Evolutionary conservation across 1,284 basidiomycete species (phyloP), one percentile per base, ranked within the genome.

Genomic region (Microbotryum silenes-acaulis): DNA sequence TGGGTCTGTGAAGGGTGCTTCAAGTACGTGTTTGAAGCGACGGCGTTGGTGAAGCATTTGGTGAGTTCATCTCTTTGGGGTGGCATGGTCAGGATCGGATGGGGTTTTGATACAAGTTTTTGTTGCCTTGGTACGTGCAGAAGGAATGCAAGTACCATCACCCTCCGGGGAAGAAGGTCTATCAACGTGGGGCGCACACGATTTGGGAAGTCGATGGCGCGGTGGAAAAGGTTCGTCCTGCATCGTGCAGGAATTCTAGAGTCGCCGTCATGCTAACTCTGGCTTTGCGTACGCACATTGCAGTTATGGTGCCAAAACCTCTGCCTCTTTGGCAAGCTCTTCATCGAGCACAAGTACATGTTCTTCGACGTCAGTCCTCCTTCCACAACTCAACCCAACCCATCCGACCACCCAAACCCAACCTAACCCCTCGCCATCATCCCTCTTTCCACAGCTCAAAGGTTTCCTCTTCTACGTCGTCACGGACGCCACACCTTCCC

Each of bases 201-300:
- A 94, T 98, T 54, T 97, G 91, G 89, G 91, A 97, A 76, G 86
- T 98, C 1, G 92, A 98, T 73, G 94, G 93, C 4, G 85, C 86
- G 2, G 79, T 81, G 61, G 82, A 88, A 61, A 92, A 92, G 78
- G 91, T 88, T 63, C 54, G 80, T 68, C 2, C 27, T 27, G 6
- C 27, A 5, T 27, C 27, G 27, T 27, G 6, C 27, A 27, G 27
- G 6, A 5, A 5, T 27, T 6, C 27, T 27, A 27, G 6, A 27
- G 27, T 27, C 27, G 27, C 6, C 27, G 27, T 0, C 27, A 27
- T 27, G 6, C 5, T 27, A 5, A 27, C 6, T 27, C 27, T 27
- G 27, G 6, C 27, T 27, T 27, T 27, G 5, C 6, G 27, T 27
- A 27, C 6, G 31, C 9, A 31, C 31, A 31, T 31, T 31, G 8